Conservation (phyloP, 345 rosid species). For the Eucalyptus cloeziana region DNA sequence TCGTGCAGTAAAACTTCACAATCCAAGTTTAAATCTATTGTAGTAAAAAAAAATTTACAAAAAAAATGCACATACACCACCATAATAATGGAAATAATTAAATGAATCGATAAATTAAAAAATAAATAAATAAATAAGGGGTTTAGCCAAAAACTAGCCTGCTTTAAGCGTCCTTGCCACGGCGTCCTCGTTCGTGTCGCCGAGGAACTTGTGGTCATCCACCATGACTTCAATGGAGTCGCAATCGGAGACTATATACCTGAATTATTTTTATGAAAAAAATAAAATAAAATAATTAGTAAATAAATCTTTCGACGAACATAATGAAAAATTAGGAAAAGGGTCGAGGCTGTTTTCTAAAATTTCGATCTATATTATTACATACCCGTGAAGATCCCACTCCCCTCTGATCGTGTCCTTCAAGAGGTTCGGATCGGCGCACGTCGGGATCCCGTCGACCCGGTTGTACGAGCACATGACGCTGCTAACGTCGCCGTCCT, state of each 20-base stretch:
- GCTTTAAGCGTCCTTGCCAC: conserved; percentile 44
- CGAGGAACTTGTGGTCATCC: conserved; percentile 21
- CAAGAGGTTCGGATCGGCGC: conserved; percentile 27
- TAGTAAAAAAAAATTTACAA: too few species aligned
- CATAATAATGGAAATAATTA: too few species aligned
- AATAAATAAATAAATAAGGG: not conserved
- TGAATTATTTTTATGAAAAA: not conserved
- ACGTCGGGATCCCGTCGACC: conserved; percentile 30
- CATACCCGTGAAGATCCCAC: conserved; percentile 49
- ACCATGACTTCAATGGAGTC: conserved; percentile 40
- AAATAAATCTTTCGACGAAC: not conserved
- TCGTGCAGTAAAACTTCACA: too few species aligned
- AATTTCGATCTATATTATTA: too few species aligned
- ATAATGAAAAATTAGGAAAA: not conserved
- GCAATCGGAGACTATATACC: conserved; percentile 55
- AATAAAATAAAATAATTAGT: not conserved
- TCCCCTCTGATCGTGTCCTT: conserved; percentile 20
- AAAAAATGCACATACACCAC: too few species aligned
- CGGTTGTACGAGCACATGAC: conserved; percentile 37
- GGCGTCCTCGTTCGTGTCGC: conserved; percentile 40
- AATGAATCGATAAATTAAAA: not conserved
- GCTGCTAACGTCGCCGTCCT: conserved; percentile 37
- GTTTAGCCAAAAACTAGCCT: conserved; percentile 3
- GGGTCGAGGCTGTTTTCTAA: not conserved
- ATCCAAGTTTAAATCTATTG: too few species aligned